Conservation (phyloP, 2,329 filamentous ascomycete species). For the Colletotrichum costaricense region DNA sequence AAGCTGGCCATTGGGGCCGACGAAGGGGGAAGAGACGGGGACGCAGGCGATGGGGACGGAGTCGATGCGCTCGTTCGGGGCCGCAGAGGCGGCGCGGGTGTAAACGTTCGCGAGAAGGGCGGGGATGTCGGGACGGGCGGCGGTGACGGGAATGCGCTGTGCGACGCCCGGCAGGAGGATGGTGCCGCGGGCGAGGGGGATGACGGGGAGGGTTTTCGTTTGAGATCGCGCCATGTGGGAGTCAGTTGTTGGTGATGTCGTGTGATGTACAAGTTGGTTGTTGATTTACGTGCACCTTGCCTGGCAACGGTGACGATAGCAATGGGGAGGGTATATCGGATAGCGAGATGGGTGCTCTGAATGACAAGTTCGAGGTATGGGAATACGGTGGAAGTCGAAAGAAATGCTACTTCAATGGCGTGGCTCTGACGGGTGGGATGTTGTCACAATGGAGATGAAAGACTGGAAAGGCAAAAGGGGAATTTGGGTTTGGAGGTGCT, state of each 20-base stretch:
- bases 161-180: constrained; percentile 89
- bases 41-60: constrained; percentile 87
- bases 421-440: neutral
- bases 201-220: constrained; percentile 72
- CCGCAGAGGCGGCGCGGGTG: constrained; percentile 76
- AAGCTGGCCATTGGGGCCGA: constrained; percentile 80
- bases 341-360: neutral
- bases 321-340: neutral
- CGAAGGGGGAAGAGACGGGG: constrained; percentile 80
- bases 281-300: constrained; percentile 16
- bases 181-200: constrained; percentile 82
- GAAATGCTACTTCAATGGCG: neutral
- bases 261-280: constrained; percentile 1
- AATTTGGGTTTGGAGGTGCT: constrained; percentile 5
- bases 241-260: neutral
- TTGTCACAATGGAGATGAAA: constrained; percentile 5
- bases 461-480: neutral
- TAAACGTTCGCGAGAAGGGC: constrained; percentile 89
- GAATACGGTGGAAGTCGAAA: neutral
- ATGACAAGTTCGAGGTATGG: neutral
- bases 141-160: constrained; percentile 84
- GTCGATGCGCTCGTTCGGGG: constrained; percentile 71
- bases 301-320: constrained; percentile 22
- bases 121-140: constrained; percentile 85
- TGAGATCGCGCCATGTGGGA: constrained; percentile 43